Evolutionary conservation across 2,329 filamentous ascomycete species (phyloP), one percentile per base, ranked within the genome.

Genomic region (Penicillium sp.): DNA sequence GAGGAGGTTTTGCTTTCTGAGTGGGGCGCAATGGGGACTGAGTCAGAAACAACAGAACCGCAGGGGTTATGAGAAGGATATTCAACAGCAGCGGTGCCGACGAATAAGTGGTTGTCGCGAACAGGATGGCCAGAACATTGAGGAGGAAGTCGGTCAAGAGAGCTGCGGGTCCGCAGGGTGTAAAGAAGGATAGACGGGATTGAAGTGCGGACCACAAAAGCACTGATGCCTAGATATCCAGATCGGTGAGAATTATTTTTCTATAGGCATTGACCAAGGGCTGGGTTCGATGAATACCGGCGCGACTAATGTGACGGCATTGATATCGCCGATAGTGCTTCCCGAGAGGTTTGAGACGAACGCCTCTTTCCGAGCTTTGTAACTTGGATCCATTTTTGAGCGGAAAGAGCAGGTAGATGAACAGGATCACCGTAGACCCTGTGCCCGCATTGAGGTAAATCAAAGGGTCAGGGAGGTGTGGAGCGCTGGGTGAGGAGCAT

Each of bases 301-400:
- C 69, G 91, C 91, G 60, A 96, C 88, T 45, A 90, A 83, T 44
- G 90, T 91, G 64, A 97, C 90, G 65, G 85, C 83, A 72, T 92
- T 93, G 77, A 99, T 92, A 72, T 99, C 94, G 63, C 82, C 78
- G 56, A 96, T 87, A 28, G 86, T 83, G 55, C 94, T 91, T 36
- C 94, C 94, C 6, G 88, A 87, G 26, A 96, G 85, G 72, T 92
- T 90, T 51, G 93, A 96, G 68, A 99, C 94, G 73, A 96, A 96
- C 70, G 91, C 91, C 80, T 96, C 92, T 79, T 99, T 99, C 64
- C 89, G 82, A 67, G 89, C 85, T 77, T 97, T 99, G 80, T 97
- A 96, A 75, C 82, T 87, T 49, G 69, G 62, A 39, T 73, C 70
- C 74, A 74, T 75, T 8, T 47, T 67, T 26, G 8, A 18, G 21